Evolutionary conservation across 1,284 basidiomycete species (phyloP), one percentile per base, ranked within the genome.

Genomic region (Moesziomyces sp.): DNA sequence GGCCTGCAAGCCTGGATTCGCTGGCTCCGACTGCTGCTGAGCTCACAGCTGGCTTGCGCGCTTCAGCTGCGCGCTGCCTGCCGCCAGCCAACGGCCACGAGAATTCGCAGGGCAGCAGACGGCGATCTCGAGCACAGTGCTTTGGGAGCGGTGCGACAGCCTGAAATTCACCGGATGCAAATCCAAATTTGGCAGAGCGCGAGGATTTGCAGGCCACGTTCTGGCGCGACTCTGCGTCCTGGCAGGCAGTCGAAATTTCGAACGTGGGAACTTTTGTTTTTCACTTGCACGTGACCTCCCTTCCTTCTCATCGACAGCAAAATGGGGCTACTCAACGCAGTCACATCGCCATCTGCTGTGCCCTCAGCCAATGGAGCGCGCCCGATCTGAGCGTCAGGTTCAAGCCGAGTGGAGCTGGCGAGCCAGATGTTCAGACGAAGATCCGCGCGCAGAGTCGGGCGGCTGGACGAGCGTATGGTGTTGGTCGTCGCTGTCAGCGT

Each of bases 221-320:
- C 16, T 7, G 14, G 38, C 38, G 16, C 38, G 38, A 14, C 16
- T 18, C 13, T 40, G 38, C 14, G 3, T 40, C 16, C 38, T 6
- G 38, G 24, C 23, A 26, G 24, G 8, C 16, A 24, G 19, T 18
- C 21, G 16, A 21, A 43, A 10, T 47, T 16, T 5, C 23, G 19
- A 58, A 51, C 56, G 56, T 58, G 56, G 56, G 56, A 58, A 52
- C 30, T 58, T 58, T 52, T 46, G 18, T 14, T 38, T 19, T 44
- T 18, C 0, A 3, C 2, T 2, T 26, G 14, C 56, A 58, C 56
- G 56, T 58, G 56, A 58, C 19, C 8, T 8, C 6, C 10, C 30
- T 3, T 33, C 30, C 13, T 11, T 3, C 8, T 11, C 30, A 6
- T 5, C 4, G 7, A 26, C 1, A n/a, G n/a, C 21, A 10, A 40